Evolutionary conservation across 106 monocot species (phyloP), one percentile per base, ranked within the genome.

Genomic region (Acorus calamus): DNA sequence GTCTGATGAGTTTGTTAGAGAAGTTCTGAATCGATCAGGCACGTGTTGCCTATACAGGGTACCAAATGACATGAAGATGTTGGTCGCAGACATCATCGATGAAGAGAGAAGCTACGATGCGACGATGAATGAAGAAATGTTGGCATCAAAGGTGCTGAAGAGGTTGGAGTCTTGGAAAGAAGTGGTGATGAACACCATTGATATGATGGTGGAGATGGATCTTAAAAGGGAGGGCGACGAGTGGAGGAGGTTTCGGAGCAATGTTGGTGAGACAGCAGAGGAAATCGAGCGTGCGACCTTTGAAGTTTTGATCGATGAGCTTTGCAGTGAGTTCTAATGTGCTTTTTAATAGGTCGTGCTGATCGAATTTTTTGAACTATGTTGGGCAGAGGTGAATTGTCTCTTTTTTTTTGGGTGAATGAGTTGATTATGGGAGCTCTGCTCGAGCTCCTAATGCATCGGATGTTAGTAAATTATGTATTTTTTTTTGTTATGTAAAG

Each of bases 121-220:
- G 5, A 44, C 45, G 8, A 43, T 50, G 3, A 4, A 9, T 3
- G 11, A 61, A 53, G 59, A 74, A n/a, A 4, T 3, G 52, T 2
- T 55, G 56, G 59, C 43, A 14, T 7, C 44, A 43, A 47, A 57
- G 46, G 55, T 73, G 8, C 3, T 10, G 12, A 44, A 43, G 42
- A 72, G 72, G 47, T 72, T 72, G n/a, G 72, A 64, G 47, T 55
- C 63, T 9, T 72, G 72, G 72, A 62, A 72, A 14, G 65, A 44
- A 12, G 73, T 66, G 42, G 64, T 58, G 48, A 5, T 47, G 13
- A 55, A 44, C 56, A 71, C 50, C 46, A 61, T 70, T 7, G 64
- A 61, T 66, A 28, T 70, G 77, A 66, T 71, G 71, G 77, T 77
- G 53, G 60, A 66, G 46, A 44, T 12, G 77, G 77, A 77, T 47